Evolutionary conservation across 139 green algal genomes (phyloP).

Genomic region (Coelastrella sp.): DNA sequence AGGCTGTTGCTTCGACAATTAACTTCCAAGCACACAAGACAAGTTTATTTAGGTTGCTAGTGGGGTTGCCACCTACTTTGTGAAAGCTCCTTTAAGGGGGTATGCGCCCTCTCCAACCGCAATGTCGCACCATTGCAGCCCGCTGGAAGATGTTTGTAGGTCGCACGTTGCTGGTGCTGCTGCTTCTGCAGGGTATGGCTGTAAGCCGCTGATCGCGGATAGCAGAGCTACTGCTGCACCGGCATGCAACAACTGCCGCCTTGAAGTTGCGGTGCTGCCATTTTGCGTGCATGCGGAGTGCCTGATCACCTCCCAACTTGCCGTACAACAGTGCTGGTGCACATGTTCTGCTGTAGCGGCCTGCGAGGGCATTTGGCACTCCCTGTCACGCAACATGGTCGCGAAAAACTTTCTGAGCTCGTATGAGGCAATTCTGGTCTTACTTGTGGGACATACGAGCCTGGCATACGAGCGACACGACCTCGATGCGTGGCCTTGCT

Average conservation of each 20-base stretch:
- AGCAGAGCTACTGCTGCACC: neutral
- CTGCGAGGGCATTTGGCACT: too few relatives aligned
- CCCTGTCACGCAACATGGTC: too few relatives aligned
- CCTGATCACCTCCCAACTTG: too few relatives aligned
- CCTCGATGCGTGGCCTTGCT: neutral
- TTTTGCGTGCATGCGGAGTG: too few relatives aligned
- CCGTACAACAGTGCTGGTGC: too few relatives aligned
- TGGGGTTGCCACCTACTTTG: conserved; percentile 10
- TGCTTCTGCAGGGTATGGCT: conserved; percentile 4
- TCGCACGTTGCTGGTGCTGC: conserved; percentile 13
- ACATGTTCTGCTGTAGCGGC: too few relatives aligned
- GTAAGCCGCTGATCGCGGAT: neutral
- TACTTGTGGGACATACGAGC: too few relatives aligned
- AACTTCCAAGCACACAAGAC: neutral
- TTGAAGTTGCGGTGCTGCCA: neutral
- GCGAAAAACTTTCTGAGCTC: too few relatives aligned
- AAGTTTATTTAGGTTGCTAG: neutral
- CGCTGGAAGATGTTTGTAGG: neutral
- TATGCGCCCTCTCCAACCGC: neutral
- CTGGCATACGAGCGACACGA: neutral
- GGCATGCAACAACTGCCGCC: conserved; percentile 2
- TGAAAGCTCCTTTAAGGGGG: conserved; percentile 32
- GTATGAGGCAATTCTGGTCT: too few relatives aligned
- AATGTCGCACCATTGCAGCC: conserved; percentile 42
- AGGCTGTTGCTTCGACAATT: neutral